A percentile compares a stretch with the other conserved stretches of the same genome.
Evolutionary conservation across 2,329 filamentous ascomycete genomes (phyloP).

Genomic region (Penicillium sp.): DNA sequence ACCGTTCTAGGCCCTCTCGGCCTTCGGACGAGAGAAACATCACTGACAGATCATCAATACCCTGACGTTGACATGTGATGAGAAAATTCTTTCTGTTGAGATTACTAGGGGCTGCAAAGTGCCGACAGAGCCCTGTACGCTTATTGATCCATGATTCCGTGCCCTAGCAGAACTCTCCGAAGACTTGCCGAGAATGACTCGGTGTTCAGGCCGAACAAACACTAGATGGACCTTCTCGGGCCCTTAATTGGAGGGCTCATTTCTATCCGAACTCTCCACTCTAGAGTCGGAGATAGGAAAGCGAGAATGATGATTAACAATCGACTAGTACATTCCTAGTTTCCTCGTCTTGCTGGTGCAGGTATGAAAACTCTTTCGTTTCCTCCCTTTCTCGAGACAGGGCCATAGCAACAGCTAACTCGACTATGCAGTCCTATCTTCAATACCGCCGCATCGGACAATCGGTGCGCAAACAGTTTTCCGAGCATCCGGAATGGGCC

Average conservation of each 20-base stretch:
- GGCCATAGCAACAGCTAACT: background rate
- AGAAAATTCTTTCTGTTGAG: background rate
- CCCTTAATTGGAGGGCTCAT: background rate
- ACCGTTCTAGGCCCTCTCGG: background rate
- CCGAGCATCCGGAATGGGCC: slow-evolving; percentile 3
- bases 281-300: background rate
- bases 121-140: background rate
- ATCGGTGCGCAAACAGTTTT: slow-evolving; percentile 19
- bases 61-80: background rate
- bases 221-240: background rate
- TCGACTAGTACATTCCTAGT: background rate
- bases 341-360: background rate
- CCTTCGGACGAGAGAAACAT: background rate
- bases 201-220: background rate
- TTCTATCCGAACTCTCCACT: slow-evolving; percentile 1
- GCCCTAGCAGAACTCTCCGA: background rate
- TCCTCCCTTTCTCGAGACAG: background rate
- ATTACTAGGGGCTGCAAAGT: background rate
- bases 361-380: slow-evolving; percentile 7
- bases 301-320: slow-evolving; percentile 5
- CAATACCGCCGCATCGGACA: slow-evolving; percentile 23
- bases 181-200: background rate
- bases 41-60: background rate
- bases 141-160: background rate
- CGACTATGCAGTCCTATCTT: slow-evolving; percentile 26